Evolutionary conservation across 345 rosid genomes (phyloP), one percentile per base, ranked within the genome.

Genomic region (Eucalyptus sp.): DNA sequence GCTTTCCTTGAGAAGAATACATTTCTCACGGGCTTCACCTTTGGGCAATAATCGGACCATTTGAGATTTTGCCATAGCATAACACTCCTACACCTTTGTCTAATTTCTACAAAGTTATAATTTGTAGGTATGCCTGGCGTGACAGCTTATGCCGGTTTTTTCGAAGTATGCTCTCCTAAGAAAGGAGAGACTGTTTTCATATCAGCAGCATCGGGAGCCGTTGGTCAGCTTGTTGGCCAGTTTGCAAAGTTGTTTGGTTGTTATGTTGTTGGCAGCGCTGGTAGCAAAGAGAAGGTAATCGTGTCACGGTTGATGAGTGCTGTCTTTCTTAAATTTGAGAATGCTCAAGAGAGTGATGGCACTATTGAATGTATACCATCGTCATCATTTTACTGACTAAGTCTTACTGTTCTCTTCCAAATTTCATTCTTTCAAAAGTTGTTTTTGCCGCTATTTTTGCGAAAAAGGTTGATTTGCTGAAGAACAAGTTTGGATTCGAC

Each of bases 191-290:
- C 81, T 7, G 92, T 92, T 27, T 95, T 87, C 46, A 91, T 94
- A n/a, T 94, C 95, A 3, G 95, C 93, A 4, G 96, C 96, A 27
- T 89, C 91, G 0, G 97, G 97, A 27, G 97, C 95, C 3, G 93
- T 93, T 44, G 95, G 95, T 60, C 95, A 94, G 91, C 94, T 94
- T 22, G 95, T 95, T 27, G 97, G 97, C 5, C 95, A 95, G 68
- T 90, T 95, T 60, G 96, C 95, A 6, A 94, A 95, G 89, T 86
- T 91, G 41, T 50, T 80, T 81, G 96, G 93, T 41, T 95, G 96
- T 89, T 93, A 93, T 88, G 95, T 94, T 56, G 95, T 95, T 66
- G 95, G 93, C 60, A 93, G 96, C 87, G 94, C 93, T 20, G 93
- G 95, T 68, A 93, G 89, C 89, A 88, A 92, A 87, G 87, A 92